Evolutionary conservation across 2,329 filamentous ascomycete genomes (phyloP).

Genomic region (Tympanopsis confertula): DNA sequence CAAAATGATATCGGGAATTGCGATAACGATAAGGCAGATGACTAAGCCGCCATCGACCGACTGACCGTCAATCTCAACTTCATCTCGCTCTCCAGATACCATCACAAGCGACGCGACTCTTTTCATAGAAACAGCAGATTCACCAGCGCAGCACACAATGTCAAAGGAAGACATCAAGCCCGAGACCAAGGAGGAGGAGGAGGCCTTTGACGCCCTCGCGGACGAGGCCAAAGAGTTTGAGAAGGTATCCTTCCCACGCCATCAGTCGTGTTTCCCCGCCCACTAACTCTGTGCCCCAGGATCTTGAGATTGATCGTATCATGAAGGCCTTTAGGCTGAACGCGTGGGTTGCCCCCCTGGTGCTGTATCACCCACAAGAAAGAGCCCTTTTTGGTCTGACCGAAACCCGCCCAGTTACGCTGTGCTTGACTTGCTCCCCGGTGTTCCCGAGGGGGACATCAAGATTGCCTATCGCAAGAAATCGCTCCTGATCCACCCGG

Average conservation of each 20-base stretch:
- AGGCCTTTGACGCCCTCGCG: conserved; percentile 71
- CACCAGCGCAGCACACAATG: too few relatives aligned
- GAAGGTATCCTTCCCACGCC: conserved; percentile 44
- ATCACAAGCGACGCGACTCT: too few relatives aligned
- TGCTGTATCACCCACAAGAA: background rate
- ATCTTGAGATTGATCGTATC: conserved; percentile 91
- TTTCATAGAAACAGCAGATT: too few relatives aligned
- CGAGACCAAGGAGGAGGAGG: conserved; percentile 53
- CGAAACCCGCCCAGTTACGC: conserved; percentile 52
- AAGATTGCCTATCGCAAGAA: conserved; percentile 90
- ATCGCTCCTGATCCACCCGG: conserved; percentile 96
- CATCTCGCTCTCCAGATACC: too few relatives aligned
- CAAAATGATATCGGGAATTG: too few relatives aligned
- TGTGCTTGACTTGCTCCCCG: conserved; percentile 88
- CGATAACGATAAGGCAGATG: too few relatives aligned
- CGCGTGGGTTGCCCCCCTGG: conserved; percentile 26
- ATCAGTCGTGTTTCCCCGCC: conserved; percentile 2
- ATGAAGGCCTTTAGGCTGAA: conserved; percentile 73
- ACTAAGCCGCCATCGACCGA: too few relatives aligned
- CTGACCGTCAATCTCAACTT: too few relatives aligned
- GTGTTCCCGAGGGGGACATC: conserved; percentile 91
- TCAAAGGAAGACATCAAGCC: too few relatives aligned
- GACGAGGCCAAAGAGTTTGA: conserved; percentile 80
- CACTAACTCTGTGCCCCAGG: conserved; percentile 38
- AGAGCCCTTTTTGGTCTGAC: background rate